phyloP scores from a whole-genome alignment of 2,329 filamentous ascomycete genomes.

The Aquanectria penicillioides region DNA sequence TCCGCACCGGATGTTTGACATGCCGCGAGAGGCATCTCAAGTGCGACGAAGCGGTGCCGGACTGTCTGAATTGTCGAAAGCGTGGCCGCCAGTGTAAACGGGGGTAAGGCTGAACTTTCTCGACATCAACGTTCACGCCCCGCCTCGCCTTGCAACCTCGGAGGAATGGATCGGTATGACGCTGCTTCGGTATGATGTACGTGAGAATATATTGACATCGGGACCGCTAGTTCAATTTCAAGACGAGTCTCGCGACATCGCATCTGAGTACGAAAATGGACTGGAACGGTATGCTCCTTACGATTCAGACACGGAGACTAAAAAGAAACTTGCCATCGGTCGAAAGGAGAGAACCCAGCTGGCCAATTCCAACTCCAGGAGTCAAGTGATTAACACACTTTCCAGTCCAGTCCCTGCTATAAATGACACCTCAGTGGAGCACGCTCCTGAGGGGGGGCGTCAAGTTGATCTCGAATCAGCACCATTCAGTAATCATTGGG shows the following conservation, averaged over 20 bases:
- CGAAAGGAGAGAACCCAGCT: neutral
- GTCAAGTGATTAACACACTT: too few species aligned
- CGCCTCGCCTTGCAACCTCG: constrained; percentile 59
- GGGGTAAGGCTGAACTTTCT: constrained; percentile 93
- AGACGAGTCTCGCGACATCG: constrained; percentile 90
- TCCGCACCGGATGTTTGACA: constrained; percentile 90
- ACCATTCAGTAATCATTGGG: neutral
- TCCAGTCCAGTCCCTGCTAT: too few species aligned
- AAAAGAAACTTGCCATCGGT: neutral
- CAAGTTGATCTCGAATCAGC: neutral
- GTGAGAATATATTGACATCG: constrained; percentile 17
- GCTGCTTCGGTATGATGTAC: neutral
- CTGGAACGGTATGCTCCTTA: constrained; percentile 72
- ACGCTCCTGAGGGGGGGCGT: too few species aligned
- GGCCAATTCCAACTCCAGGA: too few species aligned
- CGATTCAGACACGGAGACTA: neutral
- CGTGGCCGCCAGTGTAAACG: constrained; percentile 87
- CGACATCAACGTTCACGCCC: constrained; percentile 78
- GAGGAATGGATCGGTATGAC: constrained; percentile 40
- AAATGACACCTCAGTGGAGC: too few species aligned
- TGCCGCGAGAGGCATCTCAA: constrained; percentile 91
- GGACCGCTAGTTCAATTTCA: constrained; percentile 72
- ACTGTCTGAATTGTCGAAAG: constrained; percentile 84
- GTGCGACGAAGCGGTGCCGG: constrained; percentile 78
- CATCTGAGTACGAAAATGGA: constrained; percentile 88